These are phyloP conservation scores for Basipetospora chlamydospora DNA, from an alignment of 2,329 filamentous ascomycete species.

Conservation along the genomic window DNA sequence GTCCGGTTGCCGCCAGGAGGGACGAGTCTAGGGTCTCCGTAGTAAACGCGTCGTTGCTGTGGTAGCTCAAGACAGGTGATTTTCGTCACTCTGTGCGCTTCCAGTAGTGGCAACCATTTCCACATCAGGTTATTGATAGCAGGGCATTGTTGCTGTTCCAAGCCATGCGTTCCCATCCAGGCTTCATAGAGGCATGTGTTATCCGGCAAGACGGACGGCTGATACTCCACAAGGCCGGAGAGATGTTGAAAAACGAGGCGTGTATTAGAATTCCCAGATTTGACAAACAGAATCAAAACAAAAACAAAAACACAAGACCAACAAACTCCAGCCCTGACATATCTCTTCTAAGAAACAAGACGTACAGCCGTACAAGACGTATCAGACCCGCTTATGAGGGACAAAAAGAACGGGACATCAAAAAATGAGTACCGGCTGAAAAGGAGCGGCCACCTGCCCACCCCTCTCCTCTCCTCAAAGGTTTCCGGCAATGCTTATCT, in stretches of 20 bases:
- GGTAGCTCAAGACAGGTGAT: not conserved
- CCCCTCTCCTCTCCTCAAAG: not conserved
- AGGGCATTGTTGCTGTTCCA: too few species aligned
- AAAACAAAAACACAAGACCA: conserved; percentile 2
- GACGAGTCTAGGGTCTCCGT: conserved; percentile 5
- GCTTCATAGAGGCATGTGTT: too few species aligned
- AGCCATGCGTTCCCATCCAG: too few species aligned
- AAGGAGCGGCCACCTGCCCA: too few species aligned
- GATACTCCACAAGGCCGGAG: too few species aligned
- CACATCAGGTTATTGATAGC: too few species aligned
- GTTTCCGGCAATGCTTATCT: too few species aligned
- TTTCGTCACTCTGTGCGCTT: not conserved
- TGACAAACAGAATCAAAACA: too few species aligned
- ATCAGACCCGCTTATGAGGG: conserved; percentile 2
- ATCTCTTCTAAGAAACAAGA: conserved; percentile 5
- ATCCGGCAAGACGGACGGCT: too few species aligned
- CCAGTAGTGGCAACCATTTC: too few species aligned
- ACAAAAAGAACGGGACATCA: conserved; percentile 2
- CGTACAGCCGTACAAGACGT: conserved; percentile 1
- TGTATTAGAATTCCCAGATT: conserved; percentile 1
- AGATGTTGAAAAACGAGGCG: too few species aligned
- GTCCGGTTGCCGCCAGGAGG: conserved; percentile 9
- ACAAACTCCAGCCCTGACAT: conserved; percentile 5
- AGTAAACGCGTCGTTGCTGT: conserved; percentile 6
- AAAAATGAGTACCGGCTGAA: too few species aligned